Base-by-base conservation (phyloP, 352 stramenopile genomes). In the Pythium utonaiense region DNA sequence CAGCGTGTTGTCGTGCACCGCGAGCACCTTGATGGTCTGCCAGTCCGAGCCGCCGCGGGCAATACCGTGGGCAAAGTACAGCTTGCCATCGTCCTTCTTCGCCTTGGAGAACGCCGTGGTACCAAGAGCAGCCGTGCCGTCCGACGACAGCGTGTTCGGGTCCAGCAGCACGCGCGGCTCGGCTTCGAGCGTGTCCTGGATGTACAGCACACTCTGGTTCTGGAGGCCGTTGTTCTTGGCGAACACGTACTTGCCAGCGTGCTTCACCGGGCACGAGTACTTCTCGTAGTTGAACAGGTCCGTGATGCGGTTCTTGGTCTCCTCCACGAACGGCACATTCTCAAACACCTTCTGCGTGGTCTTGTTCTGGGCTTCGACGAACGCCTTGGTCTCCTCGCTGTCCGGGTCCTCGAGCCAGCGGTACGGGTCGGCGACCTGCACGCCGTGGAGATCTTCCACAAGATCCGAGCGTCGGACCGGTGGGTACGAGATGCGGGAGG, bases 261-360 rank as follows among this genome's bases (percentile, higher is more conserved):
- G 63, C 63, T 93, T 89, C 45, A 73, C 66, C 8, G 86, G 86
- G 16, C 75, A 83, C 49, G 83, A 88, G 68, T 75, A 95, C 63
- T 95, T 95, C 64, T 95, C 86, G 57, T 96, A 96, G 70, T 94
- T 89, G 69, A 92, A 96, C 0, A 95, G 72, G 49, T 94, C 80
- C 36, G 79, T 92, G 64, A 95, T 75, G 31, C 86, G 80, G 48
- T 70, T 60, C 62, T 91, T 89, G 30, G 80, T 91, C 55, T 91
- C 82, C 13, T 74, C 66, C n/a, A 91, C 69, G 63, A 70, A 88
- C 41, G 77, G 84, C 34, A 93, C 66, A 25, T 89, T 56, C 38
- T 69, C 57, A 45, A 93, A 81, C 31, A 90, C 77, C 21, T 80
- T 57, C 62, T 89, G 75, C 31, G 83, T 90, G 30, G 79, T 69